Percentiles rank a stretch among this genome's conserved stretches.
phyloP scores from a whole-genome alignment of 352 stramenopile genomes.

The Globisporangium spiculum region DNA sequence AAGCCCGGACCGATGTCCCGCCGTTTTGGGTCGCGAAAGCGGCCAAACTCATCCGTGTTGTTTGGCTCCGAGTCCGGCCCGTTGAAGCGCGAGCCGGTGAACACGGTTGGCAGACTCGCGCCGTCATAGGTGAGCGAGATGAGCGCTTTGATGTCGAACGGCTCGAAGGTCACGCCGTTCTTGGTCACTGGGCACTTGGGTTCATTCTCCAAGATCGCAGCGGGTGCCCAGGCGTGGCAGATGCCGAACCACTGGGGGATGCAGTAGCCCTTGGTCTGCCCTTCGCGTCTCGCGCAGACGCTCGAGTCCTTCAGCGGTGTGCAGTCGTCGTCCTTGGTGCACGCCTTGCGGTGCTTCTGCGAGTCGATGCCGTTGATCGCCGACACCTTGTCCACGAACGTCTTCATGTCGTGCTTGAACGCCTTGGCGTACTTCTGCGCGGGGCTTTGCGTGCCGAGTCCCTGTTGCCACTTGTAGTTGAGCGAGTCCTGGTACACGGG shows the following conservation, averaged over 20 bases:
- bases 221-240: constrained; percentile 59
- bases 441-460: constrained; percentile 31
- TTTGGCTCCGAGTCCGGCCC: constrained; percentile 32
- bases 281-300: constrained; percentile 38
- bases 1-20: constrained; percentile 46
- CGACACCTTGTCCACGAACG: constrained; percentile 49
- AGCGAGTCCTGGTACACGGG: constrained; percentile 59
- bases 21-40: constrained; percentile 32
- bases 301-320: constrained; percentile 32
- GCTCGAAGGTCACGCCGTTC: constrained; percentile 53
- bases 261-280: constrained; percentile 33
- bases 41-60: constrained; percentile 47
- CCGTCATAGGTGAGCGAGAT: constrained; percentile 52
- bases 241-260: constrained; percentile 62
- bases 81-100: constrained; percentile 48
- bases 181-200: constrained; percentile 41
- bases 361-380: constrained; percentile 44
- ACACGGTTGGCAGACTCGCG: constrained; percentile 47
- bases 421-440: constrained; percentile 50
- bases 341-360: constrained; percentile 26
- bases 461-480: constrained; percentile 46
- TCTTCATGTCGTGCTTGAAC: constrained; percentile 40
- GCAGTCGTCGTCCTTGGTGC: constrained; percentile 32
- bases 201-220: constrained; percentile 46
- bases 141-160: constrained; percentile 56